Base-by-base conservation (phyloP, 345 rosid species). In the Salix exigua region DNA sequence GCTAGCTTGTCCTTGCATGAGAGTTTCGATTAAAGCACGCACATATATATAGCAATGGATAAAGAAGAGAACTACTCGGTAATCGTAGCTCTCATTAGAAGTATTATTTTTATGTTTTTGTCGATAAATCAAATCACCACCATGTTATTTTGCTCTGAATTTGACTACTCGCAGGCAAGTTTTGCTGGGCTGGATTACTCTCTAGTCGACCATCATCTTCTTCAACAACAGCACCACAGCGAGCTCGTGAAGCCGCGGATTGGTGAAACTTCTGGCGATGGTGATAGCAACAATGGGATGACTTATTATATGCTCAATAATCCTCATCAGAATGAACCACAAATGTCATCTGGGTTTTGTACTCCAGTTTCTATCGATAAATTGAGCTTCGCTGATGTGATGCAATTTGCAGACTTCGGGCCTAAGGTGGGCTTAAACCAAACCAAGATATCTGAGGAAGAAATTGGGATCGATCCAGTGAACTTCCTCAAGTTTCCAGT, bases 361-460 rank as follows among this genome's bases (percentile, higher is more conserved):
- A 79, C 84, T 42, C 80, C 94, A 23, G 58, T 85, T 72, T 81
- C 92, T 58, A 82, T 91, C 5, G 98, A 94, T 53, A 91, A 87
- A 74, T 72, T 90, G 74, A 90, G 91, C 84, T 93, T 93, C 14
- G 91, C 93, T 3, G 97, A 95, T 72, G 94, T 93, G 78, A 92
- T 93, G 99, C 97, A 91, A 51, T 91, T 95, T 48, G 90, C 96
- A 0, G 97, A 94, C 76, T 95, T 90, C 1, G 93, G 99, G 60
- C 92, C 97, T 1, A 92, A 91, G 83, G 61, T 90, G 61, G 87
- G 88, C 21, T 80, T 91, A 61, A 94, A 88, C 75, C 96, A 90
- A 42, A 83, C 89, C 66, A 86, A 79, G 76, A 83, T 83, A 77
- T 82, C 87, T 2, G 92, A 87, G 8, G 89, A 86, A 55, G 96